phyloP scores from a whole-genome alignment of 1,284 basidiomycete species.

The Entoloma clypeatum region DNA sequence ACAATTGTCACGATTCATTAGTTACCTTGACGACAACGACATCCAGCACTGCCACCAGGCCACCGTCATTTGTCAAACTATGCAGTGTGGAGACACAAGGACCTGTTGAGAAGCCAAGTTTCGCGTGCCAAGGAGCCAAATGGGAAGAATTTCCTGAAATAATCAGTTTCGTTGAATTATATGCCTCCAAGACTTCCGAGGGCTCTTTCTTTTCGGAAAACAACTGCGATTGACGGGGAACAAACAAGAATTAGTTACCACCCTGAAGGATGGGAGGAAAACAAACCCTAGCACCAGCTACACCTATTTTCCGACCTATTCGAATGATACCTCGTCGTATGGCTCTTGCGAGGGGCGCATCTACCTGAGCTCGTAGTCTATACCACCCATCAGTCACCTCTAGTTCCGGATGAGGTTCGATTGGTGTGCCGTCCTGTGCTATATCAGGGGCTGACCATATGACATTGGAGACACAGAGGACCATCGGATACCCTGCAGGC shows the following conservation, averaged over 20 bases:
- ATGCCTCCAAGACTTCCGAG: conserved; percentile 80
- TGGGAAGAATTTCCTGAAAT: conserved; percentile 84
- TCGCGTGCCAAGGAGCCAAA: conserved; percentile 84
- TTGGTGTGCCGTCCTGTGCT: conserved; percentile 38
- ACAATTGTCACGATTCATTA: too few relatives aligned
- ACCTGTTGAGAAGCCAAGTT: conserved; percentile 69
- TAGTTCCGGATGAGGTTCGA: conserved; percentile 49
- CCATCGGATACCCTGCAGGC: conserved; percentile 69
- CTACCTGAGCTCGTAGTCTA: conserved; percentile 71
- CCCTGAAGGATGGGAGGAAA: conserved; percentile 1
- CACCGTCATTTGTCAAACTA: conserved; percentile 82
- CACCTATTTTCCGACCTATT: conserved; percentile 80
- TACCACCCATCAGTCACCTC: conserved; percentile 99
- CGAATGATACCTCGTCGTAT: conserved; percentile 61
- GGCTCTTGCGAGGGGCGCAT: conserved; percentile 71
- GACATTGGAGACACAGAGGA: conserved; percentile 81
- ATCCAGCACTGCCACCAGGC: conserved; percentile 73
- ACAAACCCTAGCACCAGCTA: conserved; percentile 77
- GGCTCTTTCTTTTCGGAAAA: conserved; percentile 71
- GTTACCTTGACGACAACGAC: conserved; percentile 66
- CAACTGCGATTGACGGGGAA: conserved; percentile 51
- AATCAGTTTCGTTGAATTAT: conserved; percentile 61
- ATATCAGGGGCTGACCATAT: conserved; percentile 40
- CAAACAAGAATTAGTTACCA: conserved; percentile 4
- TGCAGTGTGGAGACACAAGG: conserved; percentile 74